Evolutionary conservation across 1,284 basidiomycete genomes (phyloP).

Genomic region (Sporisorium reilianum): DNA sequence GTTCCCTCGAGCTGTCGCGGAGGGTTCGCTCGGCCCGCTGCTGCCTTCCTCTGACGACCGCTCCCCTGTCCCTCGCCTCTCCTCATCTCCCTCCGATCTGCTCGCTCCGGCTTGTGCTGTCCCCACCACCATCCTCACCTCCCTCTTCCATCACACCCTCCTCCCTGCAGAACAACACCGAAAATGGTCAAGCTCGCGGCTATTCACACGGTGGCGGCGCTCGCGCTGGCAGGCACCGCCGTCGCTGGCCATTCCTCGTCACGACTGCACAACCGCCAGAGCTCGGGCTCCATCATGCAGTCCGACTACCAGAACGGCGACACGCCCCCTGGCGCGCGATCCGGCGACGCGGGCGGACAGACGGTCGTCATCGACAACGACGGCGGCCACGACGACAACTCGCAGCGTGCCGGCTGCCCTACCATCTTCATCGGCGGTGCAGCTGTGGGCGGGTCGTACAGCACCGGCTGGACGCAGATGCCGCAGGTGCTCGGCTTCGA

Average conservation of each 20-base stretch:
- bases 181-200: constrained; percentile 32
- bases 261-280: constrained; percentile 35
- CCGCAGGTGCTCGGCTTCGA: constrained; percentile 64
- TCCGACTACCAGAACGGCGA: constrained; percentile 60
- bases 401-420: constrained; percentile 51
- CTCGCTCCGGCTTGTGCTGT: background rate
- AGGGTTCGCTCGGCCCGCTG: background rate
- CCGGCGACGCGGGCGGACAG: constrained; percentile 55
- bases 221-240: constrained; percentile 33
- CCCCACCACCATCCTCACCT: constrained; percentile 3
- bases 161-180: background rate
- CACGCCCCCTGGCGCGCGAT: constrained; percentile 46
- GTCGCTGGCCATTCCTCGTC: constrained; percentile 14
- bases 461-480: constrained; percentile 57
- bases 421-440: constrained; percentile 64
- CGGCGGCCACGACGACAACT: constrained; percentile 59
- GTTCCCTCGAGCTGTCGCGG: too few relatives aligned
- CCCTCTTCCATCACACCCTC: too few relatives aligned
- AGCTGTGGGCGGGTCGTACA: constrained; percentile 50
- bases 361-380: constrained; percentile 52
- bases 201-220: constrained; percentile 15
- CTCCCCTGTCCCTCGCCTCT: background rate
- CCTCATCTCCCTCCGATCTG: background rate
- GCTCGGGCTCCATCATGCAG: constrained; percentile 42
- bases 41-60: background rate